Evolutionary conservation across 257 asterid genomes (phyloP).

Genomic region (Capsicum chinense): DNA sequence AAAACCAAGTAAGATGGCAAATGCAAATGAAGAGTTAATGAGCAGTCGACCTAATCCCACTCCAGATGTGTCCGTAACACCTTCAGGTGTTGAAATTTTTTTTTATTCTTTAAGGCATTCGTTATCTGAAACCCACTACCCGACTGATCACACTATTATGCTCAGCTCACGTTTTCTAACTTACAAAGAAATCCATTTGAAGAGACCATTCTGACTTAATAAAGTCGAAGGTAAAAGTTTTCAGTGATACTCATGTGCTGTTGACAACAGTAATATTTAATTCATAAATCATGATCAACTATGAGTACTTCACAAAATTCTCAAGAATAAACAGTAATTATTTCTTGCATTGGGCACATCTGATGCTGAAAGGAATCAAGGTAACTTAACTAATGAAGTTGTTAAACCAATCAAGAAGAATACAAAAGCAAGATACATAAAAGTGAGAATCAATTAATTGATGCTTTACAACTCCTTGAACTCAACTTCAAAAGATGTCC

Average conservation of each 20-base stretch:
- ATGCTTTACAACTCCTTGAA: constrained; percentile 11
- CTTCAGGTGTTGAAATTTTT: not conserved
- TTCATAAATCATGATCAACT: not conserved
- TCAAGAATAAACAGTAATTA: not conserved
- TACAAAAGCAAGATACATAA: not conserved
- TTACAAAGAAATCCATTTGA: not conserved
- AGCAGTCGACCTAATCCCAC: not conserved
- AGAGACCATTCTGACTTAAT: not conserved
- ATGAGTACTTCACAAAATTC: not conserved
- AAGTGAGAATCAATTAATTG: constrained; percentile 29
- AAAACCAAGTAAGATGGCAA: not conserved
- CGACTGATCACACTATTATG: not conserved
- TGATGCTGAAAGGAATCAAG: constrained; percentile 4
- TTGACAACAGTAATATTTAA: not conserved
- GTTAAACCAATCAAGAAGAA: not conserved
- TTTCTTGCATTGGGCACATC: not conserved
- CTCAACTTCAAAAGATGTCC: constrained; percentile 32
- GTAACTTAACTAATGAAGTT: constrained; percentile 18
- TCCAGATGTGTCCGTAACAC: not conserved
- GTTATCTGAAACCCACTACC: not conserved
- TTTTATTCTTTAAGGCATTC: not conserved
- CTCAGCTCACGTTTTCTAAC: not conserved
- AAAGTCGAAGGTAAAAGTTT: not conserved
- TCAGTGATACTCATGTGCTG: not conserved
- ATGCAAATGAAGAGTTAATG: constrained; percentile 1